Evolutionary conservation across 306 rosid species (phyloP).

Genomic region (Sesbania bispinosa): DNA sequence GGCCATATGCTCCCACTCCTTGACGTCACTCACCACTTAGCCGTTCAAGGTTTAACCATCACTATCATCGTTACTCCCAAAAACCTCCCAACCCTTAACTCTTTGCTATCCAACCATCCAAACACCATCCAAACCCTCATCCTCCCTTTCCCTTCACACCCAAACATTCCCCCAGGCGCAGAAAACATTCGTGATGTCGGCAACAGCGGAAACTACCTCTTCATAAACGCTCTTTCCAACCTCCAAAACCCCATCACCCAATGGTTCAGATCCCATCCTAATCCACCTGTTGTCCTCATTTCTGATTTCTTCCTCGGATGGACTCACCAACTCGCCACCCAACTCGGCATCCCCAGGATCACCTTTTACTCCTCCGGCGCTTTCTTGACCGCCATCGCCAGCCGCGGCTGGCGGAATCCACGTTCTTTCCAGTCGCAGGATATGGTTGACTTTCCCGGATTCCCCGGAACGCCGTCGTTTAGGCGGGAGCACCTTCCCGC

Average conservation of each 20-base stretch:
- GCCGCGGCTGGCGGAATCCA: slow-evolving; percentile 21
- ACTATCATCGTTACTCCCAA: slow-evolving; percentile 45
- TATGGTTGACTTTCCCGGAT: slow-evolving; percentile 11
- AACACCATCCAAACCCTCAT: slow-evolving; percentile 37
- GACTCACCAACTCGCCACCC: slow-evolving; percentile 32
- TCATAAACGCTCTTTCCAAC: slow-evolving; percentile 35
- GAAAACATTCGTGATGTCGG: slow-evolving; percentile 60
- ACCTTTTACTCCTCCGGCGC: neutral
- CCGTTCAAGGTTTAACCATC: too few relatives aligned
- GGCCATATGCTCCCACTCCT: too few relatives aligned
- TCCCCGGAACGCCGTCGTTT: slow-evolving; percentile 45
- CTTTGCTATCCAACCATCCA: slow-evolving; percentile 56
- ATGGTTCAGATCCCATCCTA: slow-evolving; percentile 28
- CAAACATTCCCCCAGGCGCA: slow-evolving; percentile 40
- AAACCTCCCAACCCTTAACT: slow-evolving; percentile 39
- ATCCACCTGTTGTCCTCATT: slow-evolving; percentile 33
- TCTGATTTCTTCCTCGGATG: slow-evolving; percentile 48
- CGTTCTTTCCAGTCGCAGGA: neutral
- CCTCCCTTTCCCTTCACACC: slow-evolving; percentile 70
- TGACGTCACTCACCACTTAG: too few relatives aligned
- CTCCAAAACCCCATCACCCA: slow-evolving; percentile 28
- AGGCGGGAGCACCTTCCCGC: slow-evolving; percentile 49
- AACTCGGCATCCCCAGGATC: slow-evolving; percentile 26
- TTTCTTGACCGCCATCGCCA: slow-evolving; percentile 9
- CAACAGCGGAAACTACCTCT: slow-evolving; percentile 45